Evolutionary conservation across 257 asterid genomes (phyloP), one percentile per base, ranked within the genome.

Genomic region (Rubia yunnanensis): DNA sequence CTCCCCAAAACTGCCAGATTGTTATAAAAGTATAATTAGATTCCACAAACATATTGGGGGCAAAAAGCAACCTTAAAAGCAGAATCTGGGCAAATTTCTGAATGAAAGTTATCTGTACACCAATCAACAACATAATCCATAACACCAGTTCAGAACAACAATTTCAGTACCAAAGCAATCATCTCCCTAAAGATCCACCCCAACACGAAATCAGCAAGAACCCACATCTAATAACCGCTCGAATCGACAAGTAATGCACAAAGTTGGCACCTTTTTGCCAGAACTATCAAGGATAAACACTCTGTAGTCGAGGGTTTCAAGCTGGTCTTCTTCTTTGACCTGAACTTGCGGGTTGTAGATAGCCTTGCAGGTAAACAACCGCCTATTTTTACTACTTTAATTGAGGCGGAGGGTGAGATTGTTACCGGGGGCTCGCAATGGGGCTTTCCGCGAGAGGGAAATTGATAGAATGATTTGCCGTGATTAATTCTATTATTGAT

Each of bases 261-360:
- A 46, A 70, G 46, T 13, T 0, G 10, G 4, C 32, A 89, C 97
- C 97, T 84, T 92, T 79, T 88, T 92, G 64, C 96, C 97, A 0
- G 91, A 85, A 72, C 81, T 77, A 64, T 90, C 97, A 55, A 68
- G 74, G 64, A 90, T 83, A 81, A 90, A 94, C 63, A 90, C 89
- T 11, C 99, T 92, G 69, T 90, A 82, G 66, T 94, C 99, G 10
- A 94, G 88, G 82, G 97, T 88, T 76, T 88, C 99, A 0, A 91
- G 92, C 68, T 80, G 80, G 35, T 96, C 99, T 70, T 90, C 96
- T 75, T 86, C 97, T 70, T 81, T 81, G 67, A 66, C 82, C 68
- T 73, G 89, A 68, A 84, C 24, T 54, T 83, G 88, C 53, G 95
- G 97, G 74, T 88, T 89, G 71, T 86, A 82, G 15, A 94, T 82